These are phyloP conservation scores for Aethionema arabicum DNA, from an alignment of 345 rosid genomes.

Conservation along the genomic window DNA sequence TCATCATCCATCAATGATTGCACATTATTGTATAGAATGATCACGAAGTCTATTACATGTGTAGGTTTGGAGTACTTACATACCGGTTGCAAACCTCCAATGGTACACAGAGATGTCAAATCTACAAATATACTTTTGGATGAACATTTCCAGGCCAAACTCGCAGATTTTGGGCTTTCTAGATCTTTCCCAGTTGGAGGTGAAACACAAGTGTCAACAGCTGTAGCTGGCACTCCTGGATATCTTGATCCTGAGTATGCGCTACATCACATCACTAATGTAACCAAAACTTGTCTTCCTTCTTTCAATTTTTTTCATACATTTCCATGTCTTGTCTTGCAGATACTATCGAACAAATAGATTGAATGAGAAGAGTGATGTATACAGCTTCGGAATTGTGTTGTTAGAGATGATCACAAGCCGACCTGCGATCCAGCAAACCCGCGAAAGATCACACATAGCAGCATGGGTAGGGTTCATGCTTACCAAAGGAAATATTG, in stretches of 20 bases:
- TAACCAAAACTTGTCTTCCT: neutral
- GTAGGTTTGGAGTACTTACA: conserved; percentile 42
- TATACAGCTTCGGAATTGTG: conserved; percentile 41
- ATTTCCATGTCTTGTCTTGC: neutral
- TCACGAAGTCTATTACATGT: neutral
- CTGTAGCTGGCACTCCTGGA: conserved; percentile 22
- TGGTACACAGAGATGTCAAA: conserved; percentile 43
- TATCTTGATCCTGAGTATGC: conserved; percentile 46
- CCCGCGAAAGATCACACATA: conserved; percentile 10
- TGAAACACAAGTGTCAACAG: conserved; percentile 24
- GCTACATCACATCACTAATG: neutral
- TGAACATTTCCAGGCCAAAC: conserved; percentile 39
- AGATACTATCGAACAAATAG: conserved; percentile 30
- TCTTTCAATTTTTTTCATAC: neutral
- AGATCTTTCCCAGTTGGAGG: conserved; percentile 29
- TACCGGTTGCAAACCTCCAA: conserved; percentile 40
- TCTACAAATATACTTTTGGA: conserved; percentile 38
- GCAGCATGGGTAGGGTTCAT: neutral
- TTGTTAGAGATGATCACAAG: conserved; percentile 42
- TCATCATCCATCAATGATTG: neutral
- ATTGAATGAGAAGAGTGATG: conserved; percentile 41
- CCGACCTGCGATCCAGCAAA: conserved; percentile 22
- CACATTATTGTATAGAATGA: neutral
- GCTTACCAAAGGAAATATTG: conserved; percentile 2
- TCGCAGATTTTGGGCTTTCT: conserved; percentile 45